phyloP scores from a whole-genome alignment of 306 rosid species.

The Luffa acutangula region DNA sequence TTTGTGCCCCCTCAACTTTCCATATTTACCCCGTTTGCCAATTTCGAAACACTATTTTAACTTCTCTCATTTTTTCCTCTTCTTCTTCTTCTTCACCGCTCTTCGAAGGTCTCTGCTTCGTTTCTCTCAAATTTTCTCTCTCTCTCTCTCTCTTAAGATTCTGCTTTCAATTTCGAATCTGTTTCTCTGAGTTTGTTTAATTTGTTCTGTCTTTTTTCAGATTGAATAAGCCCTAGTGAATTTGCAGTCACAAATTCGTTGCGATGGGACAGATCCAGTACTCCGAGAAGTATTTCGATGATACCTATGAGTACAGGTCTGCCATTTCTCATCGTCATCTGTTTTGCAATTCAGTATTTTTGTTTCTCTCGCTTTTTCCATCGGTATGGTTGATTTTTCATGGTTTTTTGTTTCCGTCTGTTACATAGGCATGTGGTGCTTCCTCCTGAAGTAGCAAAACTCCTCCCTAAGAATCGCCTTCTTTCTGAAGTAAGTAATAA shows the following conservation, averaged over 20 bases:
- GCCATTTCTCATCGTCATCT: background rate
- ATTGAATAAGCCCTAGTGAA: background rate
- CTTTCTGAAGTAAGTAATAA: slow-evolving; percentile 57
- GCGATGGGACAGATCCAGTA: slow-evolving; percentile 95
- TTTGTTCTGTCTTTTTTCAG: background rate
- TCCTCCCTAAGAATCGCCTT: slow-evolving; percentile 87
- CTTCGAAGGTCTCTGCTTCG: background rate
- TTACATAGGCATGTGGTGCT: slow-evolving; percentile 79
- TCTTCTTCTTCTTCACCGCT: background rate
- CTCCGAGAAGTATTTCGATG: slow-evolving; percentile 86
- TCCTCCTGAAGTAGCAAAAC: slow-evolving; percentile 78
- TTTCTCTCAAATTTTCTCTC: background rate
- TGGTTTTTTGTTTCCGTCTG: background rate
- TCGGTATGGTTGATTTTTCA: background rate
- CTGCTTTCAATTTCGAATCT: background rate
- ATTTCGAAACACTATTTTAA: background rate
- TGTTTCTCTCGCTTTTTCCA: background rate
- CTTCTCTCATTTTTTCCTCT: background rate
- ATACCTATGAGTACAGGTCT: slow-evolving; percentile 74
- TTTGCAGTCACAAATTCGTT: background rate
- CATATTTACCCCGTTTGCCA: background rate
- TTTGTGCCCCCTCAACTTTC: background rate
- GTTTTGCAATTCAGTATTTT: background rate
- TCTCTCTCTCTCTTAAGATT: background rate
- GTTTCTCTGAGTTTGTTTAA: background rate